Percentiles rank a stretch among this genome's conserved stretches.
phyloP scores from a whole-genome alignment of 371 early-diverging fungal species.

The Mucor irregularis region DNA sequence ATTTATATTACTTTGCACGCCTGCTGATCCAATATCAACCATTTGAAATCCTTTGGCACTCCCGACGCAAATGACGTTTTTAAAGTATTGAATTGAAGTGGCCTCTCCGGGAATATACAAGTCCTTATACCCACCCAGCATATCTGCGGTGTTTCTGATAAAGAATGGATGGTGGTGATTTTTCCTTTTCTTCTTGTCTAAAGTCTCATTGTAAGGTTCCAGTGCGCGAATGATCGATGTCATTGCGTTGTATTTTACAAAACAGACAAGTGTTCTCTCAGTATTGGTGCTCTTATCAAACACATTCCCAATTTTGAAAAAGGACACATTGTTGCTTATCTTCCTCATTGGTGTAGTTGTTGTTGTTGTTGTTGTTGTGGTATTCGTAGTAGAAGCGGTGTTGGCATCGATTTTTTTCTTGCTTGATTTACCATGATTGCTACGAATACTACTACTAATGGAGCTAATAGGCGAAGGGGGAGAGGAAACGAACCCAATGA shows the following conservation, averaged over 20 bases:
- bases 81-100: conserved; percentile 82
- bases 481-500: too few species aligned
- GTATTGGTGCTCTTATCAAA: conserved; percentile 60
- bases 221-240: conserved; percentile 76
- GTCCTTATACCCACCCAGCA: conserved; percentile 77
- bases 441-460: too few species aligned
- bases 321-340: conserved; percentile 78
- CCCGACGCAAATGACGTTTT: conserved; percentile 88
- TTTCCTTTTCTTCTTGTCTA: conserved; percentile 47
- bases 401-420: too few species aligned
- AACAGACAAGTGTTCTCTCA: conserved; percentile 72
- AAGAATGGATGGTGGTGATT: conserved; percentile 49
- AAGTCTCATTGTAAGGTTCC: conserved; percentile 65
- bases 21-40: conserved; percentile 81
- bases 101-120: conserved; percentile 92
- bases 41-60: conserved; percentile 94
- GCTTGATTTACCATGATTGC: too few species aligned
- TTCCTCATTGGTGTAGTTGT: conserved; percentile 60
- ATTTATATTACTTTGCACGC: conserved; percentile 53
- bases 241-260: conserved; percentile 68
- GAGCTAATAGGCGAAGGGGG: too few species aligned
- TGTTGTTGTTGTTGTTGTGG: conserved; percentile 46
- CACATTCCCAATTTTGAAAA: conserved; percentile 87
- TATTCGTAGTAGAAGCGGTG: not conserved
- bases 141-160: conserved; percentile 52